Evolutionary conservation across 495 filamentous ascomycete genomes (phyloP), one percentile per base, ranked within the genome.

Genomic region (Aspergillus ostianus): DNA sequence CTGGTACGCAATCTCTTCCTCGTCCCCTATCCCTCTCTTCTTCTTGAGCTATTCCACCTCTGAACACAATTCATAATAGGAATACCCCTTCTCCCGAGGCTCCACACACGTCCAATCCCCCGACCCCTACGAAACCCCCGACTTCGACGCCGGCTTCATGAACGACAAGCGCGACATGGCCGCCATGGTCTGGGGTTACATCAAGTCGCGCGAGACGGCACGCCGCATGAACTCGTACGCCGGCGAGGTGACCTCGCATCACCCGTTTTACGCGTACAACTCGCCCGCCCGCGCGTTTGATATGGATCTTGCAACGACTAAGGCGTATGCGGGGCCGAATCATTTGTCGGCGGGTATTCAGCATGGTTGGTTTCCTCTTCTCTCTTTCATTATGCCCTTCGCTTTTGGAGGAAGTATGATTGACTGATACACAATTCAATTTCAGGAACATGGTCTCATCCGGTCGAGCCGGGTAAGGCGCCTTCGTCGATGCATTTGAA

Each of bases 71-170:
- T 9, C 7, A 6, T 29, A 36, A 23, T 32, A 72, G 69, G 77
- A 91, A 75, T 92, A 92, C 63, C 89, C 90, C 13, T 92, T 92
- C 81, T 88, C 84, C 44, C 87, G 90, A 60, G 90, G 90, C 9
- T 84, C 70, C 47, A 90, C 82, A 8, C 86, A 92, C 67, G 90
- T 93, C 70, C 79, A 82, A 29, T 88, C 84, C 0, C 71, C 88
- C 0, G 84, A 90, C 56, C 86, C 87, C 12, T 92, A 92, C 66
- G 89, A 86, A 50, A 74, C 76, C 8, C 89, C 89, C 0, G 89
- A 92, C 70, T 93, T 93, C 62, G 90, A 93, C 70, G 84, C 89
- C 4, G 89, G 89, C 23, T 93, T 92, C 75, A 91, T 93, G 88
- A 92, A 89, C 62, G 88, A 93, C 69, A 85, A 90, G 70, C 81